These are phyloP conservation scores for Ceratocystis papillata DNA, from an alignment of 2,329 filamentous ascomycete genomes.

Conservation along the genomic window DNA sequence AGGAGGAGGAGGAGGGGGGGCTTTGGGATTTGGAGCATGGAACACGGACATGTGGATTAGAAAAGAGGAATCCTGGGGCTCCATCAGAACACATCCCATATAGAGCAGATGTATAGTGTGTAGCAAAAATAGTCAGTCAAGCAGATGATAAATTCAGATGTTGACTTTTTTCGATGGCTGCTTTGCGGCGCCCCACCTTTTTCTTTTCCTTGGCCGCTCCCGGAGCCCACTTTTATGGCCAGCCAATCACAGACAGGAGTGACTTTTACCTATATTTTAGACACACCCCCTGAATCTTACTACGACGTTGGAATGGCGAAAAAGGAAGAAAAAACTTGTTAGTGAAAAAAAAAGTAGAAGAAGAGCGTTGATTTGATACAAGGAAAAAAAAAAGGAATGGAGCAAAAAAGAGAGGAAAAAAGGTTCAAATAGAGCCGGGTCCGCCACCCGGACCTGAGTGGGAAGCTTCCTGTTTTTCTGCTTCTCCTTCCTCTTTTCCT, in stretches of 20 bases:
- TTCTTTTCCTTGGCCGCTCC: constrained; percentile 17
- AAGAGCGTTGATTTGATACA: not conserved
- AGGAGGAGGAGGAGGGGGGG: not conserved
- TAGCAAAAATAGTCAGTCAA: not conserved
- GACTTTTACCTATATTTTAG: not conserved
- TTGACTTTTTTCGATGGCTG: not conserved
- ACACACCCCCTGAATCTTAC: constrained; percentile 14
- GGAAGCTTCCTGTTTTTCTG: not conserved
- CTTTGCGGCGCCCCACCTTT: not conserved
- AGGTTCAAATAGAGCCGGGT: constrained; percentile 20
- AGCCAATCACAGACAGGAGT: constrained; percentile 12
- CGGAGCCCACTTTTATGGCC: constrained; percentile 16
- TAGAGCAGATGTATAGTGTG: not conserved
- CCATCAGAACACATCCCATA: not conserved
- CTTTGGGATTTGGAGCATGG: not conserved
- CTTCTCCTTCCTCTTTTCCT: constrained; percentile 5
- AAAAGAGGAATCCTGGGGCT: not conserved
- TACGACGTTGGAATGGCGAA: constrained; percentile 7
- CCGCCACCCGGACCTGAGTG: constrained; percentile 8
- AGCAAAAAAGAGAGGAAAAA: not conserved
- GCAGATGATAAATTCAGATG: not conserved
- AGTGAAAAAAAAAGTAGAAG: constrained; percentile 1
- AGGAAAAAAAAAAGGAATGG: not conserved
- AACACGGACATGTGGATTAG: not conserved
- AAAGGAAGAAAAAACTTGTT: not conserved